Evolutionary conservation across 129 eudicot genomes (phyloP).

Genomic region (Lonicera japonica): DNA sequence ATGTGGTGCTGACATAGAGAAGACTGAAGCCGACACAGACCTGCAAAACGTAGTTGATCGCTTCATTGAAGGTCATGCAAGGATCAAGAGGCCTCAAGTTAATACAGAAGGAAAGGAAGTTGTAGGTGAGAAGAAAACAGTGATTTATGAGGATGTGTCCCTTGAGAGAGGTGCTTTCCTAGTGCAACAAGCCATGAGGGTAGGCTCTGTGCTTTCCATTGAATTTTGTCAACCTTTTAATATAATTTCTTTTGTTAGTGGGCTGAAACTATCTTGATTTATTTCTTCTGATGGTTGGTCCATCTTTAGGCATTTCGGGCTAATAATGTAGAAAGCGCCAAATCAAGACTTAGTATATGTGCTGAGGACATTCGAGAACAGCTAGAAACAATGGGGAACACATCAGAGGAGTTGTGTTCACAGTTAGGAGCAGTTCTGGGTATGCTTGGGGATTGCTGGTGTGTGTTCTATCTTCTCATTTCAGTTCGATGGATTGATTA

Average conservation of each 20-base stretch:
- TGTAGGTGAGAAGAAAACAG: conserved; percentile 55
- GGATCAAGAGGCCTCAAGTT: conserved; percentile 69
- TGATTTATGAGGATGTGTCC: conserved; percentile 89
- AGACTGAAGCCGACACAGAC: conserved; percentile 65
- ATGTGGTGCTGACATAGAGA: conserved; percentile 97
- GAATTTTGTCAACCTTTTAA: neutral
- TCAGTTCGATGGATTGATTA: no score
- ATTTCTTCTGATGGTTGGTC: neutral
- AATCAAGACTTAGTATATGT: conserved; percentile 79
- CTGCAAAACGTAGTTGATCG: conserved; percentile 90
- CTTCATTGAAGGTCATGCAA: conserved; percentile 94
- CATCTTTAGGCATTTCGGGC: conserved; percentile 84
- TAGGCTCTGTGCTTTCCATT: conserved; percentile 25
- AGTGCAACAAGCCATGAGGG: conserved; percentile 99
- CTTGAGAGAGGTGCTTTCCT: conserved; percentile 89
- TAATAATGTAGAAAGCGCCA: conserved; percentile 89
- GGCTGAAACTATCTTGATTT: neutral
- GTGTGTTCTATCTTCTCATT: conserved; percentile 20
- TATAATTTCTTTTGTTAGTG: neutral
- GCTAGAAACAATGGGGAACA: conserved; percentile 53
- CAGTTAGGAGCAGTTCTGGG: conserved; percentile 96
- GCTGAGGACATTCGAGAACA: conserved; percentile 84
- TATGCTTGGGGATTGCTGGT: conserved; percentile 98
- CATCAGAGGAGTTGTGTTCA: conserved; percentile 85
- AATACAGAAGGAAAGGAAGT: conserved; percentile 49